These are phyloP conservation scores for Neopestalotiopsis clavispora DNA, from an alignment of 2,329 filamentous ascomycete genomes.

Conservation along the genomic window DNA sequence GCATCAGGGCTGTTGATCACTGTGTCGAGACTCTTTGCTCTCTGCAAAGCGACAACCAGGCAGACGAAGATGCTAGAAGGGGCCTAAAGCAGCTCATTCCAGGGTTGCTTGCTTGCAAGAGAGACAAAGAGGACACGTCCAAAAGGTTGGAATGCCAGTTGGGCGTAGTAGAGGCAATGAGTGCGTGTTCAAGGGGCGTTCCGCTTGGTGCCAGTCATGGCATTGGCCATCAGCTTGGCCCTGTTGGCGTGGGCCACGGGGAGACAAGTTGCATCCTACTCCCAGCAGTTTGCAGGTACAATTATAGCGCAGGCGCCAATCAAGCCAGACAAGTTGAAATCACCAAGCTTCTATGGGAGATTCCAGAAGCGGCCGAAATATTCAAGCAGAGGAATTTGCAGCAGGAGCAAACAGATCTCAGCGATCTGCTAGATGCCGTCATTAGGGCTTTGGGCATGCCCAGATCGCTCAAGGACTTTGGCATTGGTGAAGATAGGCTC, in stretches of 20 bases:
- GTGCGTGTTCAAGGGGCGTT: constrained; percentile 43
- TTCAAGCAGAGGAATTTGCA: constrained; percentile 34
- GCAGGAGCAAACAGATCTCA: constrained; percentile 45
- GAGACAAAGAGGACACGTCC: constrained; percentile 40
- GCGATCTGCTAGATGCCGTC: constrained; percentile 56
- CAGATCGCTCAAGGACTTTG: constrained; percentile 55
- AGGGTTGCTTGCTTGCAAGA: constrained; percentile 26
- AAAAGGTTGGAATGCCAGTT: constrained; percentile 53
- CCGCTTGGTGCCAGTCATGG: constrained; percentile 55
- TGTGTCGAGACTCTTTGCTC: constrained; percentile 37
- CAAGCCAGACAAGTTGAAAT: constrained; percentile 45
- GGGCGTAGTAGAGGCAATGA: constrained; percentile 59
- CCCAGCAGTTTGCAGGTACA: constrained; percentile 62
- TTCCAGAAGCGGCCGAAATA: constrained; percentile 33
- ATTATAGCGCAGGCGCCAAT: constrained; percentile 45
- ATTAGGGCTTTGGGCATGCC: constrained; percentile 59
- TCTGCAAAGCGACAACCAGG: constrained; percentile 24
- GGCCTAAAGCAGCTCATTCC: constrained; percentile 29
- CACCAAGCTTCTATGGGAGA: constrained; percentile 45
- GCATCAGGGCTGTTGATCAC: constrained; percentile 41
- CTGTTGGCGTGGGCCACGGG: constrained; percentile 62
- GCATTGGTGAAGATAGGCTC: constrained; percentile 52
- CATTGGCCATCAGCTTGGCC: constrained; percentile 58
- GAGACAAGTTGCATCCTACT: constrained; percentile 63
- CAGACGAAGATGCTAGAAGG: constrained; percentile 25